phyloP scores from a whole-genome alignment of 1,139 yeast genomes.

The Yamadazyma blattariae region DNA sequence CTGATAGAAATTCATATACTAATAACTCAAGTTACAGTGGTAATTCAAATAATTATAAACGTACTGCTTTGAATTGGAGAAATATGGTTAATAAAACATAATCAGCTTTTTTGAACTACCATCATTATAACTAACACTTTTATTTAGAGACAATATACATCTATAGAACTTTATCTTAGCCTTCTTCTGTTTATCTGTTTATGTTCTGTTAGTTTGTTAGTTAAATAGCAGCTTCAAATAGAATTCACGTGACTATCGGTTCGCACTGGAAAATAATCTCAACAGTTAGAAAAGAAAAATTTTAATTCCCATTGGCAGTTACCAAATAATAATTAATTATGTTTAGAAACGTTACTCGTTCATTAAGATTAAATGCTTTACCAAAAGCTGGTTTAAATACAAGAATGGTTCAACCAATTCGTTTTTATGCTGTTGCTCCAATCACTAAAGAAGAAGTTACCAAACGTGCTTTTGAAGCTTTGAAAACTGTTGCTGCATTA shows the following conservation, averaged over 20 bases:
- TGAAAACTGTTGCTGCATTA: slow-evolving; percentile 49
- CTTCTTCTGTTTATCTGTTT: no score
- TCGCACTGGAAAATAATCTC: slow-evolving; percentile 1
- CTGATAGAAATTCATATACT: slow-evolving; percentile 14
- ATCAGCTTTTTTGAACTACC: no score
- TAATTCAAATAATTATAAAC: slow-evolving; percentile 24
- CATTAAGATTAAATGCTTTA: slow-evolving; percentile 25
- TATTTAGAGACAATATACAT: no score
- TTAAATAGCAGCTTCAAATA: background rate
- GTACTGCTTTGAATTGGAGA: slow-evolving; percentile 52
- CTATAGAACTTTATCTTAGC: no score
- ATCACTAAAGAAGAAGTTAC: slow-evolving; percentile 47
- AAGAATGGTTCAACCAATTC: slow-evolving; percentile 15
- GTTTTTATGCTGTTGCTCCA: slow-evolving; percentile 49
- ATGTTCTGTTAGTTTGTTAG: background rate
- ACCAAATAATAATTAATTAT: slow-evolving; percentile 1
- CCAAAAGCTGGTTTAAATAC: slow-evolving; percentile 16
- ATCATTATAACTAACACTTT: no score
- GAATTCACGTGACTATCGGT: background rate
- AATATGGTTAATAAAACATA: slow-evolving; percentile 12
- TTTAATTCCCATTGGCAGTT: slow-evolving; percentile 3
- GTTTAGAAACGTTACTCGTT: slow-evolving; percentile 38
- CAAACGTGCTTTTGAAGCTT: slow-evolving; percentile 48
- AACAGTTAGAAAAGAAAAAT: slow-evolving; percentile 6
- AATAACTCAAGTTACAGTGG: slow-evolving; percentile 10